phyloP scores from a whole-genome alignment of 2,329 filamentous ascomycete species.

The Periconia sp. region DNA sequence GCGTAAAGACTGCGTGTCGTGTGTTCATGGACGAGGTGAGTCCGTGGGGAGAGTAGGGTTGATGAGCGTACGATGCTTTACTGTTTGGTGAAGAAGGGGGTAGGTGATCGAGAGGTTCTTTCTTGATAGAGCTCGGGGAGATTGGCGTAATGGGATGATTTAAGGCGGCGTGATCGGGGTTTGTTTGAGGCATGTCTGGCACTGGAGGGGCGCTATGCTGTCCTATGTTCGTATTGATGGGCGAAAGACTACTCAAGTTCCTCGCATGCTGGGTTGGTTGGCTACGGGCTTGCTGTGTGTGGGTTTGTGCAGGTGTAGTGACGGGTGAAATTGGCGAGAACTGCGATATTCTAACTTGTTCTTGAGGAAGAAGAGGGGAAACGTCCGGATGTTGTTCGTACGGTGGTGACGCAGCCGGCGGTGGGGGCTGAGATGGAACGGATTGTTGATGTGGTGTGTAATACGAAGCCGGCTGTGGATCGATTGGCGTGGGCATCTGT shows the following conservation, averaged over 20 bases:
- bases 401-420: slow-evolving; percentile 20
- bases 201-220: slow-evolving; percentile 25
- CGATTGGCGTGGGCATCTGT: slow-evolving; percentile 21
- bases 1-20: slow-evolving; percentile 38
- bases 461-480: slow-evolving; percentile 27
- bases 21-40: slow-evolving; percentile 22
- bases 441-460: slow-evolving; percentile 25
- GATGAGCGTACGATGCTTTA: slow-evolving; percentile 20
- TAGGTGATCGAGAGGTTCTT: slow-evolving; percentile 15
- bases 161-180: slow-evolving; percentile 22
- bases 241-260: slow-evolving; percentile 36
- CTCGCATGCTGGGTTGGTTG: slow-evolving; percentile 29
- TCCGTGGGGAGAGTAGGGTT: slow-evolving; percentile 38
- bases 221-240: slow-evolving; percentile 32
- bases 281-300: slow-evolving; percentile 11
- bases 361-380: slow-evolving; percentile 28
- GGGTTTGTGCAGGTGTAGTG: slow-evolving; percentile 15
- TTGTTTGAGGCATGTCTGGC: slow-evolving; percentile 27
- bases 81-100: slow-evolving; percentile 14
- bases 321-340: slow-evolving; percentile 30
- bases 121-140: slow-evolving; percentile 24
- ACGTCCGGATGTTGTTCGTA: slow-evolving; percentile 29
- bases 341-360: slow-evolving; percentile 16
- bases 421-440: slow-evolving; percentile 24
- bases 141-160: slow-evolving; percentile 35